Conservation (phyloP, 768 basidiomycete species). For the Collybiopsis luxurians region DNA sequence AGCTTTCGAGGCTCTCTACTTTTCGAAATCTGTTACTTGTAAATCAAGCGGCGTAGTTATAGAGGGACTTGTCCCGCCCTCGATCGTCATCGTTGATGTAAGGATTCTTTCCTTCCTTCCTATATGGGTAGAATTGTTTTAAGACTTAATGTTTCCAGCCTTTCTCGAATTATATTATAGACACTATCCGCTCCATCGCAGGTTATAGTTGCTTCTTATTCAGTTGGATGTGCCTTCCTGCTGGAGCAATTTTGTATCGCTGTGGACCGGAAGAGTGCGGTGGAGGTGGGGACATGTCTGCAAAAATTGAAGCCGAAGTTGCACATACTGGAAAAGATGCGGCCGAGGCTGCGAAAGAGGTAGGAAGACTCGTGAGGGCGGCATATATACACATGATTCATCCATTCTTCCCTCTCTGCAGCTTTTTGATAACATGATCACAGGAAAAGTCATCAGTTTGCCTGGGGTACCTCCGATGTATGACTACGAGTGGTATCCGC, state of each 20-base stretch:
- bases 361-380: not conserved
- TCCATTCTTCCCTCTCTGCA: not conserved
- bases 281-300: not conserved
- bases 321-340: not conserved
- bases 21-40: not conserved
- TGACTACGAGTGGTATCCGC: constrained; percentile 7
- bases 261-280: not conserved
- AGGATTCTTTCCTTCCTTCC: not conserved
- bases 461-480: constrained; percentile 4
- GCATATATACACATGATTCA: too few relatives aligned
- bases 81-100: constrained; percentile 2
- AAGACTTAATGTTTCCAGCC: not conserved
- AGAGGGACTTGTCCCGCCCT: not conserved
- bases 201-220: not conserved
- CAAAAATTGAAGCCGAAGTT: not conserved
- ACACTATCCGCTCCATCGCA: not conserved
- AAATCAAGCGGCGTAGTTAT: not conserved
- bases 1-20: not conserved
- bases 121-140: not conserved
- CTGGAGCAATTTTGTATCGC: not conserved
- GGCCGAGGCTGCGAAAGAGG: not conserved
- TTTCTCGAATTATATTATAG: constrained; percentile 1
- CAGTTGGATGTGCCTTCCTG: constrained; percentile 1
- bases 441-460: not conserved
- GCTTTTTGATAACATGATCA: not conserved